Evolutionary conservation across 169 alveolate genomes (phyloP), one percentile per base, ranked within the genome.

Genomic region (Plasmodium vinckei): DNA sequence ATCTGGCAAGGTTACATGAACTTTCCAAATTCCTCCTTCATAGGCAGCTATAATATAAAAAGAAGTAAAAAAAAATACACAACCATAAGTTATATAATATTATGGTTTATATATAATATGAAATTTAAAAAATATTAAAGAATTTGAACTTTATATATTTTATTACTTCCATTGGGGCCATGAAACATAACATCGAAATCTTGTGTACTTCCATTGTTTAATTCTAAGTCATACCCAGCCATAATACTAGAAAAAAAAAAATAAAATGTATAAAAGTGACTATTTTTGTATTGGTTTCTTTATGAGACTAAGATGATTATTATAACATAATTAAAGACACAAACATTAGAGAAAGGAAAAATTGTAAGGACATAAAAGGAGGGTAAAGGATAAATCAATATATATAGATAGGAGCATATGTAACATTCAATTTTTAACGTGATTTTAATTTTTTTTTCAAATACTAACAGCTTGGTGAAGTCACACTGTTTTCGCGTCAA

Each of bases 1-100:
- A 68, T 97, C 99, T n/a, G 99, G 99, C 59, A 98, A 93, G 15
- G 95, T 94, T 21, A 98, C 99, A 87, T 97, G 97, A 17, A 94
- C 94, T 54, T 93, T 91, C 97, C 97, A 95, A 10, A 95, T 96
- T 5, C 98, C 98, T 49, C 94, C 97, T 91, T 95, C 97, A 87
- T 95, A 95, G 9, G 94, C 73, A 13, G 98, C 98, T 95, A 95
- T 33, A 6, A 70, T 70, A 19, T 1, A 60, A n/a, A 44, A 7
- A 5, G 9, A 47, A 7, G 42, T 5, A 17, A 5, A 53, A 10
- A 10, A 60, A 9, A 56, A 51, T 19, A 23, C 21, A 47, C 5
- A 49, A 23, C 49, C 3, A 21, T 64, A 57, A 51, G 59, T 51
- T 51, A 51, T 51, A 51, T n/a, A 49, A 49, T 49, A 12, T 49